Conservation (phyloP, 441 rosid species). For the Metrosideros polymorpha region DNA sequence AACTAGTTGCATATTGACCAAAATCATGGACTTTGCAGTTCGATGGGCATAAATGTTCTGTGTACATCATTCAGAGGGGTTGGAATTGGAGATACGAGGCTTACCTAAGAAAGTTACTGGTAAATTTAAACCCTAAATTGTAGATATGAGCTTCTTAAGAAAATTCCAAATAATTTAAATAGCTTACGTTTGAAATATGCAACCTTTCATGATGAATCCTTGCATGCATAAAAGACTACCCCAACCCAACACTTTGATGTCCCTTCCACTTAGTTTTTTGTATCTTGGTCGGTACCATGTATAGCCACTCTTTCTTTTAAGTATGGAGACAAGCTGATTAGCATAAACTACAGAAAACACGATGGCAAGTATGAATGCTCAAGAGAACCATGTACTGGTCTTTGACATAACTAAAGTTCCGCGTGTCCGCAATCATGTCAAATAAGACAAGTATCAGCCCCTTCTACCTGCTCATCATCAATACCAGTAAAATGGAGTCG, state of each 20-base stretch:
- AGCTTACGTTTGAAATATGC: background rate
- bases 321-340: background rate
- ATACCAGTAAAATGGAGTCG: background rate
- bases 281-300: background rate
- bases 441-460: background rate
- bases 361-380: background rate
- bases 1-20: background rate
- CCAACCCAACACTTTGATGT: background rate
- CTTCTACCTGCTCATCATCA: background rate
- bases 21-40: background rate
- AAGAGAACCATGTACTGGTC: background rate
- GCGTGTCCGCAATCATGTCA: background rate
- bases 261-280: background rate
- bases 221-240: background rate
- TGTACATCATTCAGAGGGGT: background rate
- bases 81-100: background rate
- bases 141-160: background rate
- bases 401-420: background rate
- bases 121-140: background rate
- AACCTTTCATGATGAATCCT: background rate
- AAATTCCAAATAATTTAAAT: background rate
- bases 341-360: background rate
- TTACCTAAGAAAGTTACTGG: background rate
- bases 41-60: background rate
- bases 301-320: background rate